Evolutionary conservation across 805 yeast species (phyloP).

Genomic region (Komagataella pseudopastoris): DNA sequence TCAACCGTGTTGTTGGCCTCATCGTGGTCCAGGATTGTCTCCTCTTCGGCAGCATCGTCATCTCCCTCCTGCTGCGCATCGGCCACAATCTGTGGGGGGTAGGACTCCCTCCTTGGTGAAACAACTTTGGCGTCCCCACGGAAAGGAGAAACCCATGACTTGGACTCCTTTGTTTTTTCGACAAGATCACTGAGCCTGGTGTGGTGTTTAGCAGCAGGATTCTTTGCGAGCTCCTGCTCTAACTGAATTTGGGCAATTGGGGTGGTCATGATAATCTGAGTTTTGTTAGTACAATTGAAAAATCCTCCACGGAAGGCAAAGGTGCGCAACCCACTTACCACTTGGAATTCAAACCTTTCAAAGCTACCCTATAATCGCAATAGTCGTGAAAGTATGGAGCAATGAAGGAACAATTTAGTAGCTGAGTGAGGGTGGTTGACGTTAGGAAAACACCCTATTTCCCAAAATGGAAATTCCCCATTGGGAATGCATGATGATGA

Average conservation of each 20-base stretch:
- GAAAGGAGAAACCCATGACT: background rate
- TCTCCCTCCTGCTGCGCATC: constrained; percentile 4
- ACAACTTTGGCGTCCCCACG: background rate
- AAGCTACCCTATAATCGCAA: background rate
- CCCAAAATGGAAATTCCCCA: background rate
- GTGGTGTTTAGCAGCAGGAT: background rate
- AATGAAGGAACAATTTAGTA: background rate
- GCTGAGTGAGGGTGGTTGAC: background rate
- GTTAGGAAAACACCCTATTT: background rate
- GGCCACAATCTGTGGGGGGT: background rate
- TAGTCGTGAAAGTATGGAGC: background rate
- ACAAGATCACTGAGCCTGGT: background rate
- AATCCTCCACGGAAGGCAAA: background rate
- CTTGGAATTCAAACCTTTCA: background rate
- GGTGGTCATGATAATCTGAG: background rate
- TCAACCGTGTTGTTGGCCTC: background rate
- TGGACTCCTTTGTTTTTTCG: background rate
- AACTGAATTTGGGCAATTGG: background rate
- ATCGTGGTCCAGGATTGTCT: constrained; percentile 5
- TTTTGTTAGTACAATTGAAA: background rate
- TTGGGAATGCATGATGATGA: background rate
- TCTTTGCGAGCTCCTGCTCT: background rate
- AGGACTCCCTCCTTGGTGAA: background rate
- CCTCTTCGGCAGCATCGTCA: constrained; percentile 6
- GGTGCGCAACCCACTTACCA: background rate